Conservation (phyloP, 768 basidiomycete genomes). For the Boletus insuetus region DNA sequence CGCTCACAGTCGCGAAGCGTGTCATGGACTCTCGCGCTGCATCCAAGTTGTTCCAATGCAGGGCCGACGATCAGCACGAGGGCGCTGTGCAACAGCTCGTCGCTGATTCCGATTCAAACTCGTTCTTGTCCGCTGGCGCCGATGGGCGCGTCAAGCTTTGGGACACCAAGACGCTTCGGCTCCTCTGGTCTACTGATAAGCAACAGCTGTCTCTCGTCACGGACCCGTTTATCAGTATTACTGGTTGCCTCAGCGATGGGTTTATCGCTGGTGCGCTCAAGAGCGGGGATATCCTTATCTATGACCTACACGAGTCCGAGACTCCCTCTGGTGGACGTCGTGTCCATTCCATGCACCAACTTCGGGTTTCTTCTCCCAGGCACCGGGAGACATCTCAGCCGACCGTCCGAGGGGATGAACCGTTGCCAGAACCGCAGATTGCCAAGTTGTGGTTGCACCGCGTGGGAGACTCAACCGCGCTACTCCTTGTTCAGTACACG, state of each 20-base stretch:
- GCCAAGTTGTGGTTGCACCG: conserved; percentile 17
- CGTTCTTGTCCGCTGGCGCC: conserved; percentile 50
- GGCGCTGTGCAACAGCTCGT: conserved; percentile 53
- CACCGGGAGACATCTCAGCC: conserved; percentile 8
- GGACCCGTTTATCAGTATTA: conserved; percentile 53
- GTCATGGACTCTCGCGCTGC: conserved; percentile 56
- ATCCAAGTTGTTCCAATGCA: conserved; percentile 47
- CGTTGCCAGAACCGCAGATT: conserved; percentile 5
- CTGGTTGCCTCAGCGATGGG: conserved; percentile 40
- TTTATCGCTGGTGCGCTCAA: conserved; percentile 48
- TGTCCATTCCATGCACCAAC: conserved; percentile 22
- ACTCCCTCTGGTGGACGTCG: conserved; percentile 7
- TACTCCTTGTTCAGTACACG: conserved; percentile 50
- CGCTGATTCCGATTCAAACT: conserved; percentile 42
- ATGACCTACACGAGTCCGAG: conserved; percentile 42
- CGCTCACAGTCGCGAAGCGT: conserved; percentile 53
- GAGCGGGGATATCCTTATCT: conserved; percentile 59
- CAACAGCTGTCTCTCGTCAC: conserved; percentile 34
- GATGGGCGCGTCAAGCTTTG: conserved; percentile 77
- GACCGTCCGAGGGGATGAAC: not conserved
- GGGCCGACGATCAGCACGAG: conserved; percentile 59
- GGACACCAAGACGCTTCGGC: conserved; percentile 53
- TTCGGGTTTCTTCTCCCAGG: conserved; percentile 39
- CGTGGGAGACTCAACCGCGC: conserved; percentile 1
- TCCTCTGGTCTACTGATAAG: conserved; percentile 60